Evolutionary conservation across 179 eudicot genomes (phyloP), one percentile per base, ranked within the genome.

Genomic region (Actinidia arguta): DNA sequence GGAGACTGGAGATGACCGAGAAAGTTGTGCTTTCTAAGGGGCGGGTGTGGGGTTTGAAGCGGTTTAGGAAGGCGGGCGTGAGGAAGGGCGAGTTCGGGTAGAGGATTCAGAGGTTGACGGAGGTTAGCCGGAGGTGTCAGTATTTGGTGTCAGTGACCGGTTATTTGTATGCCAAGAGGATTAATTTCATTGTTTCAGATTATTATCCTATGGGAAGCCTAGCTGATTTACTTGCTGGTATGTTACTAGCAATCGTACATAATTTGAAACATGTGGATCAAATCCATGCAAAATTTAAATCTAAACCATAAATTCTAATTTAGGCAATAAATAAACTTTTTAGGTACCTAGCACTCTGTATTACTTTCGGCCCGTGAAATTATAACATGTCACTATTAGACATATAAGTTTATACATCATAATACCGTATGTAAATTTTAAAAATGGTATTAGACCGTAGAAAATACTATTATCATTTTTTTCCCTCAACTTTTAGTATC

Each of bases 121-220:
- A 70, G 25, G 61, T 85, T n/a, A 79, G 88, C 83, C 63, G 36
- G 50, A 31, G 69, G 62, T 85, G 86, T 48, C 56, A 78, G 46
- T 79, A 81, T 85, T 77, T 88, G 50, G 88, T 88, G 58, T 86
- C 86, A 3, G 52, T 85, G 18, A 74, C 44, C 14, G 84, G 86
- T 71, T 88, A 83, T 66, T 67, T 88, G 12, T 88, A 77, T 61
- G 48, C 90, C 16, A 88, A 83, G 78, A 81, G 88, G 79, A 85
- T 88, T 72, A 88, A 85, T 59, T 85, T 88, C 61, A 82, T 88
- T 31, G 85, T 85, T 3, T 85, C 64, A 74, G 85, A 85, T 76
- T 88, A 88, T 59, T 85, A 85, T 73, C 90, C 90, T 46, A 88
- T 88, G 88, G 90, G 88, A 46, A 85, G 85, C 82, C 90, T 88